A percentile compares a stretch with the other conserved stretches of the same genome.
Evolutionary conservation across 306 rosid genomes (phyloP).

Genomic region (Prosopis cineraria): DNA sequence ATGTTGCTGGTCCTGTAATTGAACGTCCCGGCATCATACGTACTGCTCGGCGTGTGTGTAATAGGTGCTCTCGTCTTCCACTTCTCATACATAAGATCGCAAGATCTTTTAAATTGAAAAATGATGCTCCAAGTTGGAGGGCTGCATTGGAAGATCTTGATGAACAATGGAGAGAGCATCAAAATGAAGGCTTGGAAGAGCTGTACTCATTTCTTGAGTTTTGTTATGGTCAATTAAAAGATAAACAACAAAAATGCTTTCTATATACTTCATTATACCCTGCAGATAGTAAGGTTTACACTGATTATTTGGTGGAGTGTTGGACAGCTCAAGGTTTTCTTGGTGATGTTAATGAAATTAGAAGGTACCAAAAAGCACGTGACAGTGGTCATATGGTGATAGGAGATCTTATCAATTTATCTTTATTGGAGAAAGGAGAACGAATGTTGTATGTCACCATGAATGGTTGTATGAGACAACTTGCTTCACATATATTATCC

Average conservation of each 20-base stretch:
- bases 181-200: not conserved
- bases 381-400: not conserved
- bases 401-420: not conserved
- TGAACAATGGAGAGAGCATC: not conserved
- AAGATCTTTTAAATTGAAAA: not conserved
- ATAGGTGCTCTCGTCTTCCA: constrained; percentile 17
- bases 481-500: not conserved
- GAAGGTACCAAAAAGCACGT: not conserved
- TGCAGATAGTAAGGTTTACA: not conserved
- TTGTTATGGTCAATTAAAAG: not conserved
- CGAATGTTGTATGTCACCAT: constrained; percentile 13
- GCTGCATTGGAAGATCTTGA: not conserved
- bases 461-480: not conserved
- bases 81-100: constrained; percentile 6
- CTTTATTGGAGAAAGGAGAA: constrained; percentile 1
- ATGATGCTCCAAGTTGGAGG: not conserved
- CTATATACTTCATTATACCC: constrained; percentile 5
- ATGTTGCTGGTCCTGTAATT: not conserved
- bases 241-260: constrained; percentile 3
- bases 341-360: not conserved
- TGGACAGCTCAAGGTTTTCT: constrained; percentile 12
- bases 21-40: not conserved
- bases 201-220: not conserved
- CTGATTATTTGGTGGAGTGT: constrained; percentile 29
- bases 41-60: not conserved